These are phyloP conservation scores for Populus alba DNA, from an alignment of 345 rosid species.

Conservation along the genomic window DNA sequence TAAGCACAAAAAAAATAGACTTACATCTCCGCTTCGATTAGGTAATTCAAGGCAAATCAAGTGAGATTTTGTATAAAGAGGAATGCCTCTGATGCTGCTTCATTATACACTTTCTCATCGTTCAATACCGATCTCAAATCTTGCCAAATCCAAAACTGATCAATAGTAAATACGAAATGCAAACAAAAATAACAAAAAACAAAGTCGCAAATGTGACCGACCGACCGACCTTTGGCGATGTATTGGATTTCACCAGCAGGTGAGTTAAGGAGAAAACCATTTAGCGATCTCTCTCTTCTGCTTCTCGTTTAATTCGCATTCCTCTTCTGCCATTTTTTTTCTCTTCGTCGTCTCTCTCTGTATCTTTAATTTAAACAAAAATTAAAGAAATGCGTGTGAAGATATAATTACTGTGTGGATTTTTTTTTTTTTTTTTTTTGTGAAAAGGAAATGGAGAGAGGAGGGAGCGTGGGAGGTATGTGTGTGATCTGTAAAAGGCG, in stretches of 20 bases:
- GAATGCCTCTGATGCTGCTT: constrained; percentile 82
- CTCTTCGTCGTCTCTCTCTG: background rate
- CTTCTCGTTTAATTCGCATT: constrained; percentile 52
- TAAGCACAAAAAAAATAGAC: constrained; percentile 8
- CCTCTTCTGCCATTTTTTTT: constrained; percentile 55
- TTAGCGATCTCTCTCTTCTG: constrained; percentile 97
- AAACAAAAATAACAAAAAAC: background rate
- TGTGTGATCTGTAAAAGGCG: constrained; percentile 29
- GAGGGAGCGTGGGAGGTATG: background rate
- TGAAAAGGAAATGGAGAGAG: constrained; percentile 18
- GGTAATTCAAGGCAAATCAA: constrained; percentile 86
- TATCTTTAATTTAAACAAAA: background rate
- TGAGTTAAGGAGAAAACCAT: constrained; percentile 95
- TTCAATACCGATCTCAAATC: constrained; percentile 74
- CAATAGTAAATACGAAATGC: background rate
- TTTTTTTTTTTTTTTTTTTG: background rate
- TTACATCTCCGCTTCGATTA: constrained; percentile 61
- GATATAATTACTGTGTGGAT: too few species aligned
- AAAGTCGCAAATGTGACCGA: background rate
- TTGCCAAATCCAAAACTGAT: constrained; percentile 28
- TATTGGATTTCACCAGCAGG: constrained; percentile 97
- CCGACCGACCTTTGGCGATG: constrained; percentile 71
- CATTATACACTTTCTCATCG: constrained; percentile 61
- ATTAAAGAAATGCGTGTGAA: too few species aligned
- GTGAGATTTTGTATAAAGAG: constrained; percentile 82